phyloP scores from a whole-genome alignment of 2,329 filamentous ascomycete genomes.

The Pseudopyrenochaeta lycopersici region DNA sequence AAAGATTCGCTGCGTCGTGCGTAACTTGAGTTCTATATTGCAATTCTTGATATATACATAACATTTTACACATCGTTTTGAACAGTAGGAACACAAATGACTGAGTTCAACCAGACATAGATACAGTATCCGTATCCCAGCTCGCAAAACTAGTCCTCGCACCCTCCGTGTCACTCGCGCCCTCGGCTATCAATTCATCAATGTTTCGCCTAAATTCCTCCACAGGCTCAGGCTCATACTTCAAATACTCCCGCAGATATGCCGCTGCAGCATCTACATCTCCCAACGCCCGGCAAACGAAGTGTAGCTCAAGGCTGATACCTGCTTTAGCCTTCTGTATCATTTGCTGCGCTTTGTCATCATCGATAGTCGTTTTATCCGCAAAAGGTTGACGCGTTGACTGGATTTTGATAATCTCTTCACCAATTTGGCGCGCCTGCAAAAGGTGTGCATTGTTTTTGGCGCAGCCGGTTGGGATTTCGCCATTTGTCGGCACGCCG shows the following conservation, averaged over 20 bases:
- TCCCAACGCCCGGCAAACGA: constrained; percentile 10
- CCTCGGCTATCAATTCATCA: constrained; percentile 1
- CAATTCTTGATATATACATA: too few species aligned
- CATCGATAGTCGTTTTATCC: neutral
- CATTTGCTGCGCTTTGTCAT: neutral
- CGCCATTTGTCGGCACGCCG: neutral
- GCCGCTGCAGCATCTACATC: constrained; percentile 11
- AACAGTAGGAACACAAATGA: neutral
- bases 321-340: constrained; percentile 7
- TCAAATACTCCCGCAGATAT: constrained; percentile 10
- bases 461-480: neutral
- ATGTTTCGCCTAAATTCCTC: neutral
- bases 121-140: neutral
- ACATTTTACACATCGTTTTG: too few species aligned
- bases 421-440: constrained; percentile 7
- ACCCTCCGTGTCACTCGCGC: neutral
- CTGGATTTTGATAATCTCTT: constrained; percentile 6
- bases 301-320: constrained; percentile 8
- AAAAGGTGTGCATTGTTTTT: neutral
- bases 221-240: constrained; percentile 6
- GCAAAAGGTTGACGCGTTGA: neutral
- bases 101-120: neutral
- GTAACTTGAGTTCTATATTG: too few species aligned
- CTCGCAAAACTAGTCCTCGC: neutral
- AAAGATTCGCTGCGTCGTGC: too few species aligned